Percentiles rank a stretch among this genome's conserved stretches.
Evolutionary conservation across 2,329 filamentous ascomycete species (phyloP).

Genomic region (Huntiella abstrusa): DNA sequence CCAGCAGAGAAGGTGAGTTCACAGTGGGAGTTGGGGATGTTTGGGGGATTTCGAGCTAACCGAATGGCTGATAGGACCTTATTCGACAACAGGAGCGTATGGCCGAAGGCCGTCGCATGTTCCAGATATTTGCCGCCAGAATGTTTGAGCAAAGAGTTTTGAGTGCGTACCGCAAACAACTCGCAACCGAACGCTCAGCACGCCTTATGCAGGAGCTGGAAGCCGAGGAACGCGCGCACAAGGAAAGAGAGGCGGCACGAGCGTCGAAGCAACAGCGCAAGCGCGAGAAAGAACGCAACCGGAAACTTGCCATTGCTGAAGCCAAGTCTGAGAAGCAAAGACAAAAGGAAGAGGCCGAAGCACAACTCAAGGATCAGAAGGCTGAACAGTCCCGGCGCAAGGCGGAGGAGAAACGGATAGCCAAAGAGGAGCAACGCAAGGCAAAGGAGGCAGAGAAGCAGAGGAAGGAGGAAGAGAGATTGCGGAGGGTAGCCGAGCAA

Average conservation of each 20-base stretch:
- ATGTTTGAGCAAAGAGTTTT: constrained; percentile 98
- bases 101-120: constrained; percentile 97
- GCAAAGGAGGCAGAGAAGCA: constrained; percentile 75
- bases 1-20: no score
- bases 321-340: constrained; percentile 77
- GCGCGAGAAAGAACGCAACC: constrained; percentile 80
- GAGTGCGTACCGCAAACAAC: constrained; percentile 94
- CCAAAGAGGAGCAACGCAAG: constrained; percentile 77
- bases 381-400: constrained; percentile 63
- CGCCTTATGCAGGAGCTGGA: constrained; percentile 81
- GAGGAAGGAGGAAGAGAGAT: constrained; percentile 70
- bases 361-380: constrained; percentile 55
- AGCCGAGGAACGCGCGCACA: constrained; percentile 59
- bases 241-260: constrained; percentile 77
- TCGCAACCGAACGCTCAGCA: constrained; percentile 77
- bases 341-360: constrained; percentile 76
- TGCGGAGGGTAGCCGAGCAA: constrained; percentile 62
- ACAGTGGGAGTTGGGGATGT: no score
- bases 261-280: constrained; percentile 86
- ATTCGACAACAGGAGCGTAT: constrained; percentile 43
- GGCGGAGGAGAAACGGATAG: constrained; percentile 78
- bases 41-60: no score
- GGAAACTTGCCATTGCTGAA: constrained; percentile 77
- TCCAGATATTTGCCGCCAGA: constrained; percentile 94
- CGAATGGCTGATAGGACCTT: no score